phyloP scores from a whole-genome alignment of 2,329 filamentous ascomycete species.

The Dothistroma septosporum region DNA sequence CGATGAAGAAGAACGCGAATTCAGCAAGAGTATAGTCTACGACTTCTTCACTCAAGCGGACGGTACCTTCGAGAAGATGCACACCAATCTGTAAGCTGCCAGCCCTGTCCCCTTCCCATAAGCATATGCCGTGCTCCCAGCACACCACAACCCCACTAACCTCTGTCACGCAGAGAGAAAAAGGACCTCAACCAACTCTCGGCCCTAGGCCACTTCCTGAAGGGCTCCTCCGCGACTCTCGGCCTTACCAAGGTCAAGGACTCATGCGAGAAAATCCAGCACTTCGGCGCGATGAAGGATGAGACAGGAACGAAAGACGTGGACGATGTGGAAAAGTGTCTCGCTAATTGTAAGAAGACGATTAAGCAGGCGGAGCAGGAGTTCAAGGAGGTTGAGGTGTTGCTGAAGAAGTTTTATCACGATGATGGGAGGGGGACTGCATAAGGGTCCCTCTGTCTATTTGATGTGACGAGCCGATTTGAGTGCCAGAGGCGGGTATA shows the following conservation, averaged over 20 bases:
- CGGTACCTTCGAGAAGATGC: slow-evolving; percentile 80
- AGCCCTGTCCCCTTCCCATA: neutral
- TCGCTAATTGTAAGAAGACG: slow-evolving; percentile 66
- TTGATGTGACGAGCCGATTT: neutral
- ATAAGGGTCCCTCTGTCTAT: neutral
- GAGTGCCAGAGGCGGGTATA: neutral
- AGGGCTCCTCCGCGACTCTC: slow-evolving; percentile 92
- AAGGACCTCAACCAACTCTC: slow-evolving; percentile 72
- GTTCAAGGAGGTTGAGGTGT: slow-evolving; percentile 67
- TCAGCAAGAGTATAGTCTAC: slow-evolving; percentile 81
- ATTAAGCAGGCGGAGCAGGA: slow-evolving; percentile 70
- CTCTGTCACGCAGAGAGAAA: slow-evolving; percentile 50
- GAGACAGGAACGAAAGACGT: slow-evolving; percentile 66
- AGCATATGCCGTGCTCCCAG: neutral
- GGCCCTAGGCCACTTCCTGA: slow-evolving; percentile 87
- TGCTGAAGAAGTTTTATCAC: slow-evolving; percentile 66
- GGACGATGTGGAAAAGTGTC: slow-evolving; percentile 62
- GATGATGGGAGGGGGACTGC: slow-evolving; percentile 17
- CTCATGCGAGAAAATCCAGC: slow-evolving; percentile 93
- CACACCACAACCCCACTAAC: slow-evolving; percentile 1
- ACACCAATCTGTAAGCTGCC: slow-evolving; percentile 66
- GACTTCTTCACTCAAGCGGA: slow-evolving; percentile 92
- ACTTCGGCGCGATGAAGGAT: slow-evolving; percentile 79
- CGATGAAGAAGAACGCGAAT: slow-evolving; percentile 75
- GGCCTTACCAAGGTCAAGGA: slow-evolving; percentile 88